Evolutionary conservation across 2,329 filamentous ascomycete species (phyloP).

Genomic region (Aureobasidium namibiae): DNA sequence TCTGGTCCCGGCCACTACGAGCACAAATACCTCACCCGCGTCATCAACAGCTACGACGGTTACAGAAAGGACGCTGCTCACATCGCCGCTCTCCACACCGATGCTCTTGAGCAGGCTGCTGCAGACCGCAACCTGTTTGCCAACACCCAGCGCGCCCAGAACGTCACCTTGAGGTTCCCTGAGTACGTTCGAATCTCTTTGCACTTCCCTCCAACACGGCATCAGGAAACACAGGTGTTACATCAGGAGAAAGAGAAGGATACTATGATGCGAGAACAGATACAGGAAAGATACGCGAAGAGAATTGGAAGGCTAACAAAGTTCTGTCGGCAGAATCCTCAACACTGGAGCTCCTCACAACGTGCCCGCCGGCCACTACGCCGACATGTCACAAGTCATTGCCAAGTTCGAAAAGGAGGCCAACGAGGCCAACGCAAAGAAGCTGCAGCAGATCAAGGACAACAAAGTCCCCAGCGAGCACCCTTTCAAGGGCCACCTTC

Average conservation of each 20-base stretch:
- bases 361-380: slow-evolving; percentile 50
- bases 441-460: slow-evolving; percentile 36
- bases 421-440: slow-evolving; percentile 48
- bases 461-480: slow-evolving; percentile 26
- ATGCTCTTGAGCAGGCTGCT: slow-evolving; percentile 55
- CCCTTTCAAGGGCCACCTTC: slow-evolving; percentile 8
- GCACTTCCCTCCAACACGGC: not conserved
- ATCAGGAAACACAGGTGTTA: not conserved
- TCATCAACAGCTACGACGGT: slow-evolving; percentile 49
- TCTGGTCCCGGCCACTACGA: slow-evolving; percentile 34
- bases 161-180: slow-evolving; percentile 51
- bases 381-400: slow-evolving; percentile 51
- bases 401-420: slow-evolving; percentile 55
- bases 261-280: not conserved
- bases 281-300: not conserved
- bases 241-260: not conserved
- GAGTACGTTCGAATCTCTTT: slow-evolving; percentile 46
- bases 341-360: slow-evolving; percentile 57
- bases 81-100: slow-evolving; percentile 53
- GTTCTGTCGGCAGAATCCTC: slow-evolving; percentile 43
- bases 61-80: slow-evolving; percentile 46
- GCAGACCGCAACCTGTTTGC: slow-evolving; percentile 53
- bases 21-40: slow-evolving; percentile 38
- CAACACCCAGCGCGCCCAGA: slow-evolving; percentile 33
- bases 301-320: slow-evolving; percentile 11